Evolutionary conservation across 129 eudicot genomes (phyloP).

Genomic region (Flaveria bidentis): DNA sequence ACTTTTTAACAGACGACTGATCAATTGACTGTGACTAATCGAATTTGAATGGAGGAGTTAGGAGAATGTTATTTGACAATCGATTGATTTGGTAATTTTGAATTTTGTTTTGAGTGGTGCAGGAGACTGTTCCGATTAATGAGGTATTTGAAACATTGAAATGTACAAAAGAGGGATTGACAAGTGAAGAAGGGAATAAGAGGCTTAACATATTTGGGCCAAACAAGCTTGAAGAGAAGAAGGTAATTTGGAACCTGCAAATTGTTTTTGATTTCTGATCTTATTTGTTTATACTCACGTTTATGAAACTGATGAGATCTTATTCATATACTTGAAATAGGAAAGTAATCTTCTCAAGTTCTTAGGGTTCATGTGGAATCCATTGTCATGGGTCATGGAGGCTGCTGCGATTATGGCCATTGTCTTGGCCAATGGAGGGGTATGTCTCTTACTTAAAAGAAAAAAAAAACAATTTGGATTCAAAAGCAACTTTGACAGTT

Average conservation of each 20-base stretch:
- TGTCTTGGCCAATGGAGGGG: constrained; percentile 87
- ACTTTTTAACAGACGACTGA: background rate
- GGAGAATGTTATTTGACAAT: background rate
- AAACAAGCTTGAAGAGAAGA: constrained; percentile 88
- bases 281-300: background rate
- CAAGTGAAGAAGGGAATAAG: constrained; percentile 53
- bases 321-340: constrained; percentile 36
- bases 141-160: constrained; percentile 72
- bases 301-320: constrained; percentile 18
- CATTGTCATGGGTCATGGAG: constrained; percentile 96
- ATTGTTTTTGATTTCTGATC: background rate
- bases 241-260: constrained; percentile 31
- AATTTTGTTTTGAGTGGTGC: constrained; percentile 17
- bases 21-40: background rate
- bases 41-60: background rate
- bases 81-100: background rate
- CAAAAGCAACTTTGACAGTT: background rate
- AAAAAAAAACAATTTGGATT: background rate
- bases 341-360: constrained; percentile 68
- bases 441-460: constrained; percentile 24
- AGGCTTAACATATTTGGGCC: constrained; percentile 71
- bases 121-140: constrained; percentile 72
- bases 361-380: constrained; percentile 95
- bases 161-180: constrained; percentile 65
- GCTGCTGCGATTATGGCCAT: constrained; percentile 87